phyloP scores from a whole-genome alignment of 2,329 filamentous ascomycete genomes.

The Lecanicillium sp. region DNA sequence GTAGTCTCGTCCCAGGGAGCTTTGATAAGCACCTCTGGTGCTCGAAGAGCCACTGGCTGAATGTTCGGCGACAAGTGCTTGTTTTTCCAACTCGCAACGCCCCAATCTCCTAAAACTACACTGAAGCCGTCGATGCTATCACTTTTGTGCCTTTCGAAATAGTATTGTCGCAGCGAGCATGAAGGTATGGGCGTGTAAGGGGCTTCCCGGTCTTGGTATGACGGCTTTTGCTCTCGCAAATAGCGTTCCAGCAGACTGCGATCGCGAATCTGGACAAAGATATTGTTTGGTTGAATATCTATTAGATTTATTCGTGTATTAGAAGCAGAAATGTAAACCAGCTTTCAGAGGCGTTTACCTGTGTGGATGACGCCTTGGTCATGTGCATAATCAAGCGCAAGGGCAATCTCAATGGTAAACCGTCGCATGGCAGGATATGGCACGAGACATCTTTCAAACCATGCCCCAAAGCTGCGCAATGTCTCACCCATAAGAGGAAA shows the following conservation, averaged over 20 bases:
- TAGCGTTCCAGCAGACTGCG: constrained; percentile 15
- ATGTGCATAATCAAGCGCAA: constrained; percentile 20
- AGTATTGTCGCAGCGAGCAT: constrained; percentile 11
- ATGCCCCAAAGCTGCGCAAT: constrained; percentile 17
- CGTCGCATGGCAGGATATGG: constrained; percentile 15
- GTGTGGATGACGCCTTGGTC: constrained; percentile 19
- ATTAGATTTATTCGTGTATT: neutral
- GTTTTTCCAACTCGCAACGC: constrained; percentile 18
- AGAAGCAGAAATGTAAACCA: neutral
- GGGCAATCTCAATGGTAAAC: constrained; percentile 17
- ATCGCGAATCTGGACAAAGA: constrained; percentile 20
- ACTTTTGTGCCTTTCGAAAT: constrained; percentile 14
- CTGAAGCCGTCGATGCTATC: constrained; percentile 12
- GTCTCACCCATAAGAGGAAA: constrained; percentile 25
- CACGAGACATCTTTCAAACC: constrained; percentile 15
- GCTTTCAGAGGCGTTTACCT: constrained; percentile 12
- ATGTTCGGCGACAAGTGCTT: constrained; percentile 19
- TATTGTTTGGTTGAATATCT: constrained; percentile 22
- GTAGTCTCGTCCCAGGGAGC: constrained; percentile 17
- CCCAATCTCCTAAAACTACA: constrained; percentile 18
- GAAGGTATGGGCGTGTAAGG: constrained; percentile 15
- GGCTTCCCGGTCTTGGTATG: neutral
- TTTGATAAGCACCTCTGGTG: constrained; percentile 21
- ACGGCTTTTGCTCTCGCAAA: constrained; percentile 7
- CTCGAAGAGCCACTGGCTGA: constrained; percentile 19